Conservation (phyloP, 257 asterid species). For the Ocimum tenuiflorum region DNA sequence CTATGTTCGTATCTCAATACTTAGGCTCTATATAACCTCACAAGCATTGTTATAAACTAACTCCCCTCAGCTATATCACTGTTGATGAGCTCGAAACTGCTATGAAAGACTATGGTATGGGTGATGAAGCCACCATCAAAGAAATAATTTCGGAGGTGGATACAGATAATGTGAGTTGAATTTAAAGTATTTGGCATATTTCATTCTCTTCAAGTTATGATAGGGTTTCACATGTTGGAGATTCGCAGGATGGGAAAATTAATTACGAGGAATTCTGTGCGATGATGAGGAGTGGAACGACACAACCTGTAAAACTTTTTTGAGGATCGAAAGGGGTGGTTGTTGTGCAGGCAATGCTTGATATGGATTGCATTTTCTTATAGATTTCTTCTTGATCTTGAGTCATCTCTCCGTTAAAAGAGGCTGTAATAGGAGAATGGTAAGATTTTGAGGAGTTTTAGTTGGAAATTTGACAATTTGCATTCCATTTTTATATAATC, state of each 20-base stretch:
- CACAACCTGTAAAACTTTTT: conserved; percentile 33
- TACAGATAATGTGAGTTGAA: conserved; percentile 69
- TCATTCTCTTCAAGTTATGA: background rate
- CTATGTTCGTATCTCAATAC: too few relatives aligned
- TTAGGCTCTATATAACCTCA: too few relatives aligned
- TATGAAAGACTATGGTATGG: conserved; percentile 83
- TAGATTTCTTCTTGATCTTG: too few relatives aligned
- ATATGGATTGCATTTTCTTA: too few relatives aligned
- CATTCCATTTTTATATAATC: too few relatives aligned
- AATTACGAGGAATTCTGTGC: conserved; percentile 56
- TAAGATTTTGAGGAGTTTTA: too few relatives aligned
- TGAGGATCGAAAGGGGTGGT: too few relatives aligned
- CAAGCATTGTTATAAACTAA: background rate
- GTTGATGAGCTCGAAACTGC: conserved; percentile 73
- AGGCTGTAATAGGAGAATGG: too few relatives aligned
- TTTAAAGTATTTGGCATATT: background rate
- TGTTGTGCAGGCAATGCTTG: too few relatives aligned
- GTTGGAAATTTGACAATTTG: too few relatives aligned
- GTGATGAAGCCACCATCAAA: conserved; percentile 63
- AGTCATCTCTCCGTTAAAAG: too few relatives aligned
- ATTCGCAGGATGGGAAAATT: conserved; percentile 45
- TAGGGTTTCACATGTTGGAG: background rate
- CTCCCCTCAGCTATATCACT: conserved; percentile 53
- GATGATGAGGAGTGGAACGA: conserved; percentile 57
- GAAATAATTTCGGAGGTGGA: conserved; percentile 85